Evolutionary conservation across 768 basidiomycete species (phyloP), one percentile per base, ranked within the genome.

Genomic region (Pseudohyphozyma bogoriensis): DNA sequence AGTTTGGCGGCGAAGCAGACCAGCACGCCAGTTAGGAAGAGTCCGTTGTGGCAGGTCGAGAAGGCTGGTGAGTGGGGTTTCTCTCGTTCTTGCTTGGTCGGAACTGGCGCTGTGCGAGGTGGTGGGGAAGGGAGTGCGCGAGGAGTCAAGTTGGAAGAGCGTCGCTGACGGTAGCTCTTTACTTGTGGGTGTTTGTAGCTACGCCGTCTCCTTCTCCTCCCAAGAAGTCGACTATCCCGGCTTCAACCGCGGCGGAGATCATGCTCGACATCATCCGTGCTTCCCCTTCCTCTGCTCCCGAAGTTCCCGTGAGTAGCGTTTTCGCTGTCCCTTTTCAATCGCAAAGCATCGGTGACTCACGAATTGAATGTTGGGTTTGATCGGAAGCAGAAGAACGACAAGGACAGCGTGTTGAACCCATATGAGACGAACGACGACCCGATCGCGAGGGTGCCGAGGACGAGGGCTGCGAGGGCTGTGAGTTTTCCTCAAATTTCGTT

Each of bases 11-110:
- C 39, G 12, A 54, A 44, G 29, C 22, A 4, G 33, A 56, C 7
- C 5, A 51, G 57, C 22, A 65, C 64, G 32, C 64, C 64, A 0
- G 60, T 58, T 16, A 56, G 61, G 29, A 60, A 60, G n/a, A 53
- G 50, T 16, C 64, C 64, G 16, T 51, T 65, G 24, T 65, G 64
- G 64, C 64, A 65, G 37, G 64, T 65, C 45, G 56, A 55, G 57
- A 58, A 65, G 44, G 53, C 60, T 13, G 56, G 63, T 60, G 7
- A 55, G 63, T 35, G 9, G 20, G 0, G 3, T 10, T 29, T 26
- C 1, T 52, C 45, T 26, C n/a, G 2, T 46, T 16, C 3, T 24
- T 28, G 13, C 31, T 24, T 13, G 26, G 12, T 24, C 33, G 2
- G 9, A 9, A 24, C 55, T 45, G 32, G 39, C 28, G 15, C 6